These are phyloP conservation scores for Cryptosporidium ubiquitum DNA, from an alignment of 169 alveolate species.

Conservation along the genomic window DNA sequence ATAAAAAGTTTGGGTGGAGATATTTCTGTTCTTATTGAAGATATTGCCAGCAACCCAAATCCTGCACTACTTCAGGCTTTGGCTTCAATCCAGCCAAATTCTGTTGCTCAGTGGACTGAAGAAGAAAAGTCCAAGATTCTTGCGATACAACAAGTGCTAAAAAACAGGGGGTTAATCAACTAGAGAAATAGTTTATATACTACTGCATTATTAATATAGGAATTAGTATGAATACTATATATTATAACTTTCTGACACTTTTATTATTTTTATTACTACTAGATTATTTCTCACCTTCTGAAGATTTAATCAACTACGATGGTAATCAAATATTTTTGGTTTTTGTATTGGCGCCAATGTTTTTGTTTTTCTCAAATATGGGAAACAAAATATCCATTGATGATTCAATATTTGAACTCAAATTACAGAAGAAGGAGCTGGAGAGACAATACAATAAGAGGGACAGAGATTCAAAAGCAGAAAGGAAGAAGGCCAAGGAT, in stretches of 20 bases:
- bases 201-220: neutral
- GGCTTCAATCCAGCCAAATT: constrained; percentile 61
- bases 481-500: constrained; percentile 63
- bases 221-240: neutral
- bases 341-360: neutral
- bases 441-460: constrained; percentile 50
- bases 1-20: constrained; percentile 38
- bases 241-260: neutral
- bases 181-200: neutral
- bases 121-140: constrained; percentile 58
- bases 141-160: constrained; percentile 52
- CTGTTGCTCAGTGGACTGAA: constrained; percentile 66
- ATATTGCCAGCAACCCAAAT: constrained; percentile 50
- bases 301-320: no score
- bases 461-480: constrained; percentile 31
- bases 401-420: constrained; percentile 67
- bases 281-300: neutral
- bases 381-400: constrained; percentile 60
- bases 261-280: no score
- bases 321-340: neutral
- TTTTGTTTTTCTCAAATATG: neutral
- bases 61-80: constrained; percentile 64
- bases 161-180: constrained; percentile 51
- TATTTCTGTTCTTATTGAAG: constrained; percentile 51
- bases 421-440: constrained; percentile 53